These are phyloP conservation scores for Fusarium irregulare DNA, from an alignment of 2,329 filamentous ascomycete genomes.

Conservation along the genomic window DNA sequence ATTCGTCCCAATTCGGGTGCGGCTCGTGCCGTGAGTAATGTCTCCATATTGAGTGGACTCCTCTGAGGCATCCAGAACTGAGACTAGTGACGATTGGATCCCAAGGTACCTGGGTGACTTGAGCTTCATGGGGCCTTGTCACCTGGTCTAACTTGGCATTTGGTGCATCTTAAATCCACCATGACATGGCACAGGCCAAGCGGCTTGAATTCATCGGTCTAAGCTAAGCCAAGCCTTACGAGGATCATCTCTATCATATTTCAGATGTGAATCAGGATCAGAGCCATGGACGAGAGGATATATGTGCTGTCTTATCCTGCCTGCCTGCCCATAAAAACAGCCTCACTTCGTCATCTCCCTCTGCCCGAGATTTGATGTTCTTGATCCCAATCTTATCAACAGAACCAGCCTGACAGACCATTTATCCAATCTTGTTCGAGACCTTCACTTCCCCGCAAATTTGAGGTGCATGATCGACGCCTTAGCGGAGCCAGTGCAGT, in stretches of 20 bases:
- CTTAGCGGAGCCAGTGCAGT: not conserved
- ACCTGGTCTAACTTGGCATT: not conserved
- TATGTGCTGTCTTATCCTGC: not conserved
- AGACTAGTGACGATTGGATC: not conserved
- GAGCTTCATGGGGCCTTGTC: not conserved
- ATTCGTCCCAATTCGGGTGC: not conserved
- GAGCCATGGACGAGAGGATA: not conserved
- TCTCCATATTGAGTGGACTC: not conserved
- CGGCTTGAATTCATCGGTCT: not conserved
- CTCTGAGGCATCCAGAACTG: not conserved
- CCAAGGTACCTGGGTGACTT: not conserved
- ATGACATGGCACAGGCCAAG: not conserved
- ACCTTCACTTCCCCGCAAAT: not conserved
- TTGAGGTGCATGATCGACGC: not conserved
- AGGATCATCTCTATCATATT: not conserved
- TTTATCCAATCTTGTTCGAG: no score
- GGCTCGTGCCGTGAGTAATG: conserved; percentile 18
- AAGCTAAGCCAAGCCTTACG: not conserved
- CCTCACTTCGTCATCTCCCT: not conserved
- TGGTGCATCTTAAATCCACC: not conserved
- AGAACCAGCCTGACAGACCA: no score
- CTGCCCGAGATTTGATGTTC: not conserved
- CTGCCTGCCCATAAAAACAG: not conserved
- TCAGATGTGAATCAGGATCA: not conserved
- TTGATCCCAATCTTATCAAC: not conserved